Conservation (phyloP, 2,329 filamentous ascomycete genomes). For the Celoporthe dispersa region DNA sequence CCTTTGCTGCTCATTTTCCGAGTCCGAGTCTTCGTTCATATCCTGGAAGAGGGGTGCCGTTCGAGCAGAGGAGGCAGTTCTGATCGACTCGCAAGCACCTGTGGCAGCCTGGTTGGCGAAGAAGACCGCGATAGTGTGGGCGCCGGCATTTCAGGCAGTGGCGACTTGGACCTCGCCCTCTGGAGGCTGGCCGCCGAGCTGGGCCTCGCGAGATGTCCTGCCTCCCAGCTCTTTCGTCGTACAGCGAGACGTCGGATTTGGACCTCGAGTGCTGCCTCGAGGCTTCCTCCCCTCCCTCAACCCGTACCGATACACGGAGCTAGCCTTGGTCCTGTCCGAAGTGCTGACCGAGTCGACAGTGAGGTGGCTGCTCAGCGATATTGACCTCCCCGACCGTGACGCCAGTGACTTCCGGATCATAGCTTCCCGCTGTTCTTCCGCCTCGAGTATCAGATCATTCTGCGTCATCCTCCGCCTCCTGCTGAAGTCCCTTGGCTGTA, state of each 20-base stretch:
- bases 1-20: slow-evolving; percentile 3
- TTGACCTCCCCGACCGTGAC: slow-evolving; percentile 33
- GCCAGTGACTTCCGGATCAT: slow-evolving; percentile 51
- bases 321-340: slow-evolving; percentile 23
- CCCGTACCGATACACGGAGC: slow-evolving; percentile 29
- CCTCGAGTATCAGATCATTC: slow-evolving; percentile 36
- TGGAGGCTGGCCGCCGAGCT: slow-evolving; percentile 17
- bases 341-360: slow-evolving; percentile 11
- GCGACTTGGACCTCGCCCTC: slow-evolving; percentile 10
- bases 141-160: slow-evolving; percentile 19
- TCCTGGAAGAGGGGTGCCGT: slow-evolving; percentile 20
- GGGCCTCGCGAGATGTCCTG: slow-evolving; percentile 16
- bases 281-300: slow-evolving; percentile 44
- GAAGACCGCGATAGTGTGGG: slow-evolving; percentile 20
- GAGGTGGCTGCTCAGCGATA: slow-evolving; percentile 23
- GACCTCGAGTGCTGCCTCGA: slow-evolving; percentile 38
- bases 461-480: slow-evolving; percentile 37
- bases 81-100: background rate
- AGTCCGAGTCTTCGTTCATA: slow-evolving; percentile 3
- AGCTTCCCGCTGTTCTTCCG: slow-evolving; percentile 44
- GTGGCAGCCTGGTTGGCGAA: slow-evolving; percentile 19
- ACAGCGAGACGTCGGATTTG: slow-evolving; percentile 5
- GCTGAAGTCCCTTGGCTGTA: slow-evolving; percentile 32
- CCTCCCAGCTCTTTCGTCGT: slow-evolving; percentile 18
- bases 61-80: slow-evolving; percentile 23